These are phyloP conservation scores for Lachancea dasiensis DNA, from an alignment of 805 yeast species.

Conservation along the genomic window DNA sequence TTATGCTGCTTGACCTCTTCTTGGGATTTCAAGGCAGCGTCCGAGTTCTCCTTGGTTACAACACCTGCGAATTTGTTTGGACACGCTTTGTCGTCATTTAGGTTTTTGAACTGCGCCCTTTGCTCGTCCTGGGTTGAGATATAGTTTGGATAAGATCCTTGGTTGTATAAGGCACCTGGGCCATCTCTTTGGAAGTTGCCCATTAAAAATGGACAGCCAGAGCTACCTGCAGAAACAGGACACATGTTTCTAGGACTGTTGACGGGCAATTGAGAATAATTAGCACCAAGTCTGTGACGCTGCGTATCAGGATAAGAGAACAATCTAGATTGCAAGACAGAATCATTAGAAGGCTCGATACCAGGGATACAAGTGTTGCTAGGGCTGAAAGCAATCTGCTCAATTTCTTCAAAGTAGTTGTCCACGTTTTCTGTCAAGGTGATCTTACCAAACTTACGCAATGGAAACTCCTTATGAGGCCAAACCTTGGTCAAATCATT, in stretches of 20 bases:
- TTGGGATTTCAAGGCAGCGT: slow-evolving; percentile 27
- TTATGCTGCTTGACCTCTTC: slow-evolving; percentile 33
- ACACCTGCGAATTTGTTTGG: slow-evolving; percentile 32
- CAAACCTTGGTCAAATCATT: slow-evolving; percentile 88
- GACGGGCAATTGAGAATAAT: slow-evolving; percentile 62
- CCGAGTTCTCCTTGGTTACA: slow-evolving; percentile 27
- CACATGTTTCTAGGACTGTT: slow-evolving; percentile 38
- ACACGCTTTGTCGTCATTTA: slow-evolving; percentile 13
- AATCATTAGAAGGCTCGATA: slow-evolving; percentile 71
- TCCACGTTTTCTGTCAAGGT: slow-evolving; percentile 75
- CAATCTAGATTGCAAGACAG: slow-evolving; percentile 69
- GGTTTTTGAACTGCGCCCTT: slow-evolving; percentile 19
- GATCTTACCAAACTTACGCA: slow-evolving; percentile 78
- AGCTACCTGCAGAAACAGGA: slow-evolving; percentile 9
- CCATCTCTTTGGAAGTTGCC: slow-evolving; percentile 57
- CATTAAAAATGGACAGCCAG: slow-evolving; percentile 32
- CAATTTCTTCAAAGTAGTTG: slow-evolving; percentile 83
- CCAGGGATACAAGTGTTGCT: slow-evolving; percentile 63
- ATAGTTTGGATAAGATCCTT: slow-evolving; percentile 47
- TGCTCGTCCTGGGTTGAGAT: slow-evolving; percentile 35
- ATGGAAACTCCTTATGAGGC: slow-evolving; percentile 83
- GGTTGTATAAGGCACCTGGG: slow-evolving; percentile 42
- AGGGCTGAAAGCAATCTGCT: slow-evolving; percentile 74
- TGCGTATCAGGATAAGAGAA: slow-evolving; percentile 75
- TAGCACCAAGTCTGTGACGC: slow-evolving; percentile 67